Evolutionary conservation across 306 rosid genomes (phyloP).

Genomic region (Cucumis melo): DNA sequence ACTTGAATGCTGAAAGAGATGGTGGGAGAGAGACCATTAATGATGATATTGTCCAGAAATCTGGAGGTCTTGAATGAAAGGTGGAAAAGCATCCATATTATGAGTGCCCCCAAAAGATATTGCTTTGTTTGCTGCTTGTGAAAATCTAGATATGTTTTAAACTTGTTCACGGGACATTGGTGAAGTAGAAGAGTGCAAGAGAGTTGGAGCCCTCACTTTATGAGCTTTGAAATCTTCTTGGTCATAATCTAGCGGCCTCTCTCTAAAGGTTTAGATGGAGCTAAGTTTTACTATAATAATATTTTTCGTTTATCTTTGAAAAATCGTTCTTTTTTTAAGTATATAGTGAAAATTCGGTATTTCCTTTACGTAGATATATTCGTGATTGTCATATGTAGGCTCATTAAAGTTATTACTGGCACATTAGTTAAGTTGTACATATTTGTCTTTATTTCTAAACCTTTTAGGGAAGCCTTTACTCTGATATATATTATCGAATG

Average conservation of each 20-base stretch:
- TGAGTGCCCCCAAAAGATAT: background rate
- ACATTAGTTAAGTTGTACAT: no score
- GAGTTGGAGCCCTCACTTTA: background rate
- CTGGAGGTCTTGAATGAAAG: slow-evolving; percentile 1
- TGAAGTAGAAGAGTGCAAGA: background rate
- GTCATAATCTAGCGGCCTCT: background rate
- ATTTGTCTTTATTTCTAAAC: no score
- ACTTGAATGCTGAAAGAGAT: background rate
- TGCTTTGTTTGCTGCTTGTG: background rate
- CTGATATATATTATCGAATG: no score
- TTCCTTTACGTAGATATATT: no score
- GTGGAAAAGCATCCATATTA: background rate
- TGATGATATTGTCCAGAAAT: background rate
- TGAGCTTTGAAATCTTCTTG: background rate
- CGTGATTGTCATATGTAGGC: no score
- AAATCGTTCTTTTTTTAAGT: no score
- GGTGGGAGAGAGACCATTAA: slow-evolving; percentile 1
- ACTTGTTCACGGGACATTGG: background rate
- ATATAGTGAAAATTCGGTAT: no score
- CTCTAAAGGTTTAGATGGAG: background rate
- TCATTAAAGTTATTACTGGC: no score
- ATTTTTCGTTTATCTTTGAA: no score
- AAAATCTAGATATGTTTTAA: background rate
- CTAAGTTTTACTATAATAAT: background rate
- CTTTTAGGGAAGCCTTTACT: no score